Evolutionary conservation across 2,329 filamentous ascomycete genomes (phyloP).

Genomic region (Hypoxylon sp.): DNA sequence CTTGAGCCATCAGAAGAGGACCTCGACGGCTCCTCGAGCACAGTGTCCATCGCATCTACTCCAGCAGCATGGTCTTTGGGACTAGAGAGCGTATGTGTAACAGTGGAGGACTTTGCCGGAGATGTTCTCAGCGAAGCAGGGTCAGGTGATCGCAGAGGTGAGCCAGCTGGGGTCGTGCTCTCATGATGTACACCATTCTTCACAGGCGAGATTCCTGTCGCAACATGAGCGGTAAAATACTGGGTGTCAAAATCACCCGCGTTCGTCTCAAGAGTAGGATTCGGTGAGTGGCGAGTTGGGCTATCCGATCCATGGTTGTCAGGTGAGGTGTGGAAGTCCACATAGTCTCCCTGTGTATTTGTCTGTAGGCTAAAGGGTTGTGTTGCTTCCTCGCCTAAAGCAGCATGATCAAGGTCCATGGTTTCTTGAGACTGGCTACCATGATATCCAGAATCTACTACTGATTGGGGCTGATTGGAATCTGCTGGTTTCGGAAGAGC

Average conservation of each 20-base stretch:
- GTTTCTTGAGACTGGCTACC: slow-evolving; percentile 72
- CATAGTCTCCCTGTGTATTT: slow-evolving; percentile 39
- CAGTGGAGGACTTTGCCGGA: slow-evolving; percentile 37
- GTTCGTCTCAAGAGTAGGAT: slow-evolving; percentile 40
- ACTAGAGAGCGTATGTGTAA: slow-evolving; percentile 26
- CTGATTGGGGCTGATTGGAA: slow-evolving; percentile 51
- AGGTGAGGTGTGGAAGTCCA: slow-evolving; percentile 43
- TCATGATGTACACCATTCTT: slow-evolving; percentile 44
- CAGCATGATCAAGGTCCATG: slow-evolving; percentile 56
- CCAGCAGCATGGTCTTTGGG: slow-evolving; percentile 36
- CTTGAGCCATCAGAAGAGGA: slow-evolving; percentile 79
- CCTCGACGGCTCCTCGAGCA: slow-evolving; percentile 51
- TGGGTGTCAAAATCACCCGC: slow-evolving; percentile 46
- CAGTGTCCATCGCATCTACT: slow-evolving; percentile 47
- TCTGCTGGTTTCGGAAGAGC: slow-evolving; percentile 51
- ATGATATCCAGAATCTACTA: slow-evolving; percentile 78
- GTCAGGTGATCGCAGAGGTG: slow-evolving; percentile 42
- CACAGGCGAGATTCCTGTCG: slow-evolving; percentile 35
- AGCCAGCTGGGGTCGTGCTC: slow-evolving; percentile 53
- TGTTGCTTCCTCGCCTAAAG: slow-evolving; percentile 44
- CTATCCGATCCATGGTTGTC: slow-evolving; percentile 36
- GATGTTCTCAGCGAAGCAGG: slow-evolving; percentile 29
- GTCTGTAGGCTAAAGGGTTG: slow-evolving; percentile 44
- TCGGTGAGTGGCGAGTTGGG: slow-evolving; percentile 41
- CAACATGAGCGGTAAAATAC: slow-evolving; percentile 49